These are phyloP conservation scores for Chionographis japonica DNA, from an alignment of 106 monocot species.

Conservation along the genomic window DNA sequence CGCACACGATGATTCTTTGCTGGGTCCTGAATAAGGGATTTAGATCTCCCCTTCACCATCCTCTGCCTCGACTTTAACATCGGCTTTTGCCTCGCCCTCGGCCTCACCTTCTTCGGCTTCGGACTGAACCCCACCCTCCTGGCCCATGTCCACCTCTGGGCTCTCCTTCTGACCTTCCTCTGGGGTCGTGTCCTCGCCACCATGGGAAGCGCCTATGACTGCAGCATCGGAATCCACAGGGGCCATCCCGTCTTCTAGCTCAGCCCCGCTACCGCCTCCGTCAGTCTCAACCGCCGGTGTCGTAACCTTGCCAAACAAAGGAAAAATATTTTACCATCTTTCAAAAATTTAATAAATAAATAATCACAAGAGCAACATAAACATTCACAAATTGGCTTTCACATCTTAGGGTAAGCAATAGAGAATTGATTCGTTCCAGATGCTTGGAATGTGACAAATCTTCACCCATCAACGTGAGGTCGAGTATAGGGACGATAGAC, in stretches of 20 bases:
- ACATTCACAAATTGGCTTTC: too few species aligned
- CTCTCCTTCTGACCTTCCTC: slow-evolving; percentile 75
- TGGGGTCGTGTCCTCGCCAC: slow-evolving; percentile 24
- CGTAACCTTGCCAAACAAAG: slow-evolving; percentile 31
- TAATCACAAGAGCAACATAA: background rate
- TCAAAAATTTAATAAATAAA: background rate
- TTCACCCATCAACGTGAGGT: too few species aligned
- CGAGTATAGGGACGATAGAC: too few species aligned
- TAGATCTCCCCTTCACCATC: slow-evolving; percentile 5
- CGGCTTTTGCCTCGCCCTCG: slow-evolving; percentile 26
- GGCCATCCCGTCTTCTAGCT: slow-evolving; percentile 47
- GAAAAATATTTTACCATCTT: background rate
- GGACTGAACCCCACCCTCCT: slow-evolving; percentile 43
- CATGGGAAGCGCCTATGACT: slow-evolving; percentile 6
- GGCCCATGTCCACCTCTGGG: slow-evolving; percentile 45
- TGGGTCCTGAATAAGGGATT: too few species aligned
- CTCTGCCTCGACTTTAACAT: slow-evolving; percentile 22
- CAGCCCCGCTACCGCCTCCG: slow-evolving; percentile 47
- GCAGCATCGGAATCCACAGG: slow-evolving; percentile 57
- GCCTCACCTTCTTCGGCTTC: slow-evolving; percentile 62
- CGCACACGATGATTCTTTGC: too few species aligned
- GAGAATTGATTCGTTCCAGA: too few species aligned
- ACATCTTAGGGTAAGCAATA: too few species aligned
- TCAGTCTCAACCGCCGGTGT: slow-evolving; percentile 43
- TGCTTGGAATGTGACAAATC: too few species aligned